Evolutionary conservation across 202 grass and related monocot genomes (phyloP).

Genomic region (Sporobolus alterniflorus): DNA sequence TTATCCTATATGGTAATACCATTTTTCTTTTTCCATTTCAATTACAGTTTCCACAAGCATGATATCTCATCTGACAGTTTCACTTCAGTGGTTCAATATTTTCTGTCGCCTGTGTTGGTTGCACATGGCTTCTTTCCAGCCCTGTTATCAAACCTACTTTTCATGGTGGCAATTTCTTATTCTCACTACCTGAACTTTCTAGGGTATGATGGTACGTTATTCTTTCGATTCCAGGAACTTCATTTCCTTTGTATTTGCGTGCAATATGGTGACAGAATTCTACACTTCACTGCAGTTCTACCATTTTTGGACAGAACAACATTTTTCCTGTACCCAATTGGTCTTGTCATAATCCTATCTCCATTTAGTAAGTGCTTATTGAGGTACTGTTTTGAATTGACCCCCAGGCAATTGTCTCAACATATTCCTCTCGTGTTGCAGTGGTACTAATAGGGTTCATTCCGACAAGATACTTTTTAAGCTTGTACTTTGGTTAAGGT

Average conservation of each 20-base stretch:
- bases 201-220: slow-evolving; percentile 88
- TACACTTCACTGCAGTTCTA: slow-evolving; percentile 62
- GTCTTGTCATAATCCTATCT: slow-evolving; percentile 81
- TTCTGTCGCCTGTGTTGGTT: slow-evolving; percentile 90
- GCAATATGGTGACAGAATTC: slow-evolving; percentile 16
- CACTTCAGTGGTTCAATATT: slow-evolving; percentile 89
- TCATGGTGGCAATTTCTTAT: slow-evolving; percentile 90
- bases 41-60: slow-evolving; percentile 8
- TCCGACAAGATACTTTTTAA: slow-evolving; percentile 95
- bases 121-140: slow-evolving; percentile 89
- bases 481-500: slow-evolving; percentile 81
- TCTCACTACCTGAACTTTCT: slow-evolving; percentile 98
- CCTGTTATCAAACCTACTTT: slow-evolving; percentile 87
- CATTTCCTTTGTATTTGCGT: neutral
- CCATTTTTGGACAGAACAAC: slow-evolving; percentile 93
- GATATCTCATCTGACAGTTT: slow-evolving; percentile 34
- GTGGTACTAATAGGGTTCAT: slow-evolving; percentile 99
- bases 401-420: slow-evolving; percentile 18
- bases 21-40: slow-evolving; percentile 10
- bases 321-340: slow-evolving; percentile 97
- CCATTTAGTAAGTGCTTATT: slow-evolving; percentile 75
- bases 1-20: slow-evolving; percentile 91
- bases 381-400: neutral
- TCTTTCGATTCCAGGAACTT: neutral
- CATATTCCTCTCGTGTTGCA: slow-evolving; percentile 36